phyloP scores from a whole-genome alignment of 2,329 filamentous ascomycete species.

The Venturia asperata region DNA sequence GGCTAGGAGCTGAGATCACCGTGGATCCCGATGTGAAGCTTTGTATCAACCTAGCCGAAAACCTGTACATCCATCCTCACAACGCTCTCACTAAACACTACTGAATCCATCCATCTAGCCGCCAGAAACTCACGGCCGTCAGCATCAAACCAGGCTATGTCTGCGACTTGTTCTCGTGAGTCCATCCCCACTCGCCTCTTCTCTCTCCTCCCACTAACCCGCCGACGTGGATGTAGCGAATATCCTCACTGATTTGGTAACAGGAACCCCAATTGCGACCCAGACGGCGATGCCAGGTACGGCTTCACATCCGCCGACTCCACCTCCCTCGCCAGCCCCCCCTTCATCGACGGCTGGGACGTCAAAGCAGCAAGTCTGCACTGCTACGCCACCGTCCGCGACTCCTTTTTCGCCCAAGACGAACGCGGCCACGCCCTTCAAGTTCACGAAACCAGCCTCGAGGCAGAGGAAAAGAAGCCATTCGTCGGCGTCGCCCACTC shows the following conservation, averaged over 20 bases:
- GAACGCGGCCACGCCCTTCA: too few species aligned
- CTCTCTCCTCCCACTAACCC: neutral
- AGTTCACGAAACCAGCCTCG: too few species aligned
- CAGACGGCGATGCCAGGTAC: neutral
- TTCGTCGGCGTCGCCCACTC: too few species aligned
- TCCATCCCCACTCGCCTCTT: neutral
- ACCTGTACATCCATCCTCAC: neutral
- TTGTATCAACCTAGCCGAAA: neutral
- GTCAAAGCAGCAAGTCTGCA: neutral
- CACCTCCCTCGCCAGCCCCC: neutral
- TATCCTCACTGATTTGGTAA: neutral
- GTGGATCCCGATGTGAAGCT: neutral
- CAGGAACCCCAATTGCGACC: neutral
- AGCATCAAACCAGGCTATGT: neutral
- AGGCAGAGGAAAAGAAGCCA: too few species aligned
- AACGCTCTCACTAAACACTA: neutral
- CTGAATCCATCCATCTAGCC: neutral
- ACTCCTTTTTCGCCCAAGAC: too few species aligned
- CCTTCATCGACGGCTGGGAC: neutral
- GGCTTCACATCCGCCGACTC: neutral
- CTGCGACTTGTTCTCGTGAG: constrained; percentile 2
- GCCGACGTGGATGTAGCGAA: too few species aligned
- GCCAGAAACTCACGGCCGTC: neutral
- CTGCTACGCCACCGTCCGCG: neutral
- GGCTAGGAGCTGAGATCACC: neutral